Conservation (phyloP, 164 flowering plant species). For the Dillenia turbinata region DNA sequence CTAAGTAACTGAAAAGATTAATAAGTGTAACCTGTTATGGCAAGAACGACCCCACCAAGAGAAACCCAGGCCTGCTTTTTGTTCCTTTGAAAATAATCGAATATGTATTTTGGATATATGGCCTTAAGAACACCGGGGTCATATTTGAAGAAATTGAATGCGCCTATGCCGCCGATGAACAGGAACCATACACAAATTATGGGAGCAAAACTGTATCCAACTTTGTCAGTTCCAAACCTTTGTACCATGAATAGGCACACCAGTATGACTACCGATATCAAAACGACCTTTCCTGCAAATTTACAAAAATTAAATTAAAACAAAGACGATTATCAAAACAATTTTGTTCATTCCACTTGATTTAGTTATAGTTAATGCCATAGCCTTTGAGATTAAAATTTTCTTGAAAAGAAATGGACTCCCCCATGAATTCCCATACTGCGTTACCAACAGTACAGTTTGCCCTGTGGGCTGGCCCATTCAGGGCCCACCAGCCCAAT, state of each 20-base stretch:
- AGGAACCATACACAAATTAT: slow-evolving; percentile 59
- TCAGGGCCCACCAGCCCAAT: too few relatives aligned
- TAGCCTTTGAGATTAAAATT: neutral
- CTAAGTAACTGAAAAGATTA: too few relatives aligned
- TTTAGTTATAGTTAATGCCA: neutral
- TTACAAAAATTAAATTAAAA: neutral
- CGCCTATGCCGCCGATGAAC: slow-evolving; percentile 40
- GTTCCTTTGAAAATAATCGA: slow-evolving; percentile 56
- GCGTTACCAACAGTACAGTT: too few relatives aligned
- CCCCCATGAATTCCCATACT: too few relatives aligned
- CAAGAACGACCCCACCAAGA: slow-evolving; percentile 63
- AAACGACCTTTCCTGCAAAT: slow-evolving; percentile 35
- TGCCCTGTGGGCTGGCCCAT: too few relatives aligned
- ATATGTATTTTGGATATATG: slow-evolving; percentile 47
- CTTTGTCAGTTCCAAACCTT: slow-evolving; percentile 73
- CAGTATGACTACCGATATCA: slow-evolving; percentile 42
- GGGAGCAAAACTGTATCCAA: slow-evolving; percentile 70
- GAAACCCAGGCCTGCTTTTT: slow-evolving; percentile 61
- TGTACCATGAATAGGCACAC: slow-evolving; percentile 43
- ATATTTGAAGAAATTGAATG: slow-evolving; percentile 47
- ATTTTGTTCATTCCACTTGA: slow-evolving; percentile 10
- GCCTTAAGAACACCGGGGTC: slow-evolving; percentile 54
- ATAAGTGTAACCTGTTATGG: slow-evolving; percentile 37
- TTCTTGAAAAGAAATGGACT: too few relatives aligned
- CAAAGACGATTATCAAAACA: neutral